Conservation (phyloP, 148 eudicot species). For the Silene uniflora region DNA sequence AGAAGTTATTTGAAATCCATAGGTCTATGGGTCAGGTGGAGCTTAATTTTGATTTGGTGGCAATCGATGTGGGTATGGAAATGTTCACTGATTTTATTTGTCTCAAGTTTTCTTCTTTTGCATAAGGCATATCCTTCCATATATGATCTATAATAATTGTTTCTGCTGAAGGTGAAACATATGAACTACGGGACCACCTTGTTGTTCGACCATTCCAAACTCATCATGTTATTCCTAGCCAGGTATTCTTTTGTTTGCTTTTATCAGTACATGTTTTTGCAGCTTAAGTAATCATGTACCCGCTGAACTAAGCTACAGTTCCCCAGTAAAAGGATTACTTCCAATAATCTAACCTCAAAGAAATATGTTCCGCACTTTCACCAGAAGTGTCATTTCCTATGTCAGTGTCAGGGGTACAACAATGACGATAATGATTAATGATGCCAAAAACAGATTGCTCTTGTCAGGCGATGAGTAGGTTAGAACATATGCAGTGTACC, state of each 20-base stretch:
- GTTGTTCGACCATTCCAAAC: conserved; percentile 93
- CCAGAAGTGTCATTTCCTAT: background rate
- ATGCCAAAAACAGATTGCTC: background rate
- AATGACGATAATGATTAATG: background rate
- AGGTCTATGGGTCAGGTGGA: conserved; percentile 84
- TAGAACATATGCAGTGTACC: background rate
- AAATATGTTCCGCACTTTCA: background rate
- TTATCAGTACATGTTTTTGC: background rate
- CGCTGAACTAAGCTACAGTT: background rate
- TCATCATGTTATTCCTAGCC: conserved; percentile 88
- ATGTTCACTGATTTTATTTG: background rate
- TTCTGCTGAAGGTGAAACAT: conserved; percentile 70
- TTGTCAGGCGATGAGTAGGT: background rate
- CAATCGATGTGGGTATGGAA: conserved; percentile 75
- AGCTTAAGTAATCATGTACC: background rate
- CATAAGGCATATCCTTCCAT: background rate
- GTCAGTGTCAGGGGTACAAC: background rate
- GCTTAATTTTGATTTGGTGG: conserved; percentile 75
- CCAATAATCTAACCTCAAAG: background rate
- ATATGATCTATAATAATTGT: conserved; percentile 8
- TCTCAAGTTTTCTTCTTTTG: background rate
- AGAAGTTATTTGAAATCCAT: conserved; percentile 77
- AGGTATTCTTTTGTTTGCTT: conserved; percentile 43
- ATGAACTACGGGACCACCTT: conserved; percentile 80
- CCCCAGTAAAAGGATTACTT: background rate